Evolutionary conservation across 768 basidiomycete species (phyloP).

Genomic region (Fibroporia radiculosa): DNA sequence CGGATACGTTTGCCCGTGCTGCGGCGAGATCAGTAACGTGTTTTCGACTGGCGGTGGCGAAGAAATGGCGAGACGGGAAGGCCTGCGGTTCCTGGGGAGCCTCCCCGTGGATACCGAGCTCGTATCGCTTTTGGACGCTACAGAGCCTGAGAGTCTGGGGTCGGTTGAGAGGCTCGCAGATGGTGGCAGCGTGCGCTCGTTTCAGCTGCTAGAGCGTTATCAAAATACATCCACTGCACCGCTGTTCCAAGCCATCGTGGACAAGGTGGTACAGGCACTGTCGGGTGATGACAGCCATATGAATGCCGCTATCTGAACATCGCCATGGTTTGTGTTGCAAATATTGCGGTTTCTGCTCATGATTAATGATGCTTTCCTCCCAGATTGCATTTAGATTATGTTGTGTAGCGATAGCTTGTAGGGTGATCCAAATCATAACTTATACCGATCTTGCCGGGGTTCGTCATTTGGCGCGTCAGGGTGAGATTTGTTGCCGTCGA

Average conservation of each 20-base stretch:
- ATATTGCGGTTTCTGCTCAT: too few species aligned
- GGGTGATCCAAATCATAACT: too few species aligned
- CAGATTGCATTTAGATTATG: too few species aligned
- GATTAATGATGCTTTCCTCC: too few species aligned
- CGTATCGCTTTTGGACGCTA: slow-evolving; percentile 76
- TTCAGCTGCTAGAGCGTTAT: slow-evolving; percentile 56
- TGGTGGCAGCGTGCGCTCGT: slow-evolving; percentile 24
- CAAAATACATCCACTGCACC: slow-evolving; percentile 57
- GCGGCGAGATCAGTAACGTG: slow-evolving; percentile 89
- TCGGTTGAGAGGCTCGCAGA: slow-evolving; percentile 30
- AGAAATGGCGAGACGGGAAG: slow-evolving; percentile 75
- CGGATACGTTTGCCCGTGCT: slow-evolving; percentile 96
- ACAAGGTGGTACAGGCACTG: slow-evolving; percentile 30
- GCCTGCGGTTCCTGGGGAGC: slow-evolving; percentile 72
- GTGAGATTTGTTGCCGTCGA: too few species aligned
- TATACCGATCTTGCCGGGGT: too few species aligned
- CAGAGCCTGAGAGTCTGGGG: slow-evolving; percentile 23
- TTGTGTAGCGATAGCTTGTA: too few species aligned
- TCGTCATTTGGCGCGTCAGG: too few species aligned
- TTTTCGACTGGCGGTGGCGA: slow-evolving; percentile 93
- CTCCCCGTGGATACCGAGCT: slow-evolving; percentile 92
- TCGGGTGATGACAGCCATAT: too few species aligned
- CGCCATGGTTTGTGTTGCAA: too few species aligned
- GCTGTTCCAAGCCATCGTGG: slow-evolving; percentile 57
- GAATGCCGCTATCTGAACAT: too few species aligned